Evolutionary conservation across 192 early-diverging fungal genomes (phyloP), one percentile per base, ranked within the genome.

Genomic region (Coemansia sp.): DNA sequence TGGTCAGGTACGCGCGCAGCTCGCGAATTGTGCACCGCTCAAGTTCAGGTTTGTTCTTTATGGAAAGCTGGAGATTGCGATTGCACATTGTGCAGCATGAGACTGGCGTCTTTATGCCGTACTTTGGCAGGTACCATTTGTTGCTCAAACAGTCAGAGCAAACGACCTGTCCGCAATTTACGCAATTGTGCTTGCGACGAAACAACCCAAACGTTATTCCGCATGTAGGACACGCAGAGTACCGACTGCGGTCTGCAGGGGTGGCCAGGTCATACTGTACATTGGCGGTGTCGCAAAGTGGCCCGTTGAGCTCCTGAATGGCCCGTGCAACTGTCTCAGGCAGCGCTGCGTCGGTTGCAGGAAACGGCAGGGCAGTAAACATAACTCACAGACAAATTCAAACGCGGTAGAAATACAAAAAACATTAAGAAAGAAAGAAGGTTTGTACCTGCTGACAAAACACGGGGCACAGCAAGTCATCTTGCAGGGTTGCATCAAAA

Each of bases 101-200:
- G 8, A 64, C 61, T 2, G 68, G 66, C 31, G 62, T 38, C 64
- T 68, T 71, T n/a, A 75, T 23, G 25, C 78, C 78, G 61, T 75
- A 81, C 56, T 81, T 81, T 56, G 78, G 73, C 56, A 81, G 55
- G 58, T 75, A 81, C 78, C 78, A 81, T 17, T 62, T 67, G 60
- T 38, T 50, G 7, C 51, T 23, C 11, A 75, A n/a, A 42, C 78
- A 81, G 66, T 75, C 73, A 5, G 73, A 46, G 52, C 78, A 81
- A 11, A 75, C 69, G 11, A 81, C 78, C 48, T 71, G 78, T 6
- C 76, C 76, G 34, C 63, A 64, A 54, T 64, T 64, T 7, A 8
- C 44, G n/a, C 20, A 61, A 26, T 59, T 70, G 68, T 48, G 10
- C 52, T 75, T 81, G 53, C 73, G 72, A 5, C 78, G 73, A 23